Evolutionary conservation across 192 early-diverging fungal genomes (phyloP).

Genomic region (Coemansia sp.): DNA sequence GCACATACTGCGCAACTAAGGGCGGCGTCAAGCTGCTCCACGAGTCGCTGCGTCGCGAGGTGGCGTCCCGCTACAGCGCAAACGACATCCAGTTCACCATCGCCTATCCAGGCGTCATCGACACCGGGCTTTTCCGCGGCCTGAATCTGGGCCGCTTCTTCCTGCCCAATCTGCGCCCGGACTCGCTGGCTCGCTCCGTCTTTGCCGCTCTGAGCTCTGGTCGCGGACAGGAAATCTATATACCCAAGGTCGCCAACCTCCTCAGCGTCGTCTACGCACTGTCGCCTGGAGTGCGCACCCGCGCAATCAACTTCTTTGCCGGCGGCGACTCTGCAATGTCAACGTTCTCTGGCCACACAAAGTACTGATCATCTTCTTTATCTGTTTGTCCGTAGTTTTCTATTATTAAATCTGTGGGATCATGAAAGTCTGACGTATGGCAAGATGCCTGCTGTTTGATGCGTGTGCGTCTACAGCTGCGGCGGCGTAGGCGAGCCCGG

Average conservation of each 20-base stretch:
- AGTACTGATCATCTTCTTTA: constrained; percentile 17
- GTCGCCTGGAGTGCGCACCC: constrained; percentile 14
- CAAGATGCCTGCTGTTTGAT: neutral
- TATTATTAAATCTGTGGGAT: neutral
- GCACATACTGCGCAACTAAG: constrained; percentile 79
- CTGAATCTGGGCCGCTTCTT: constrained; percentile 62
- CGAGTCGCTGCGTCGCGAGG: constrained; percentile 76
- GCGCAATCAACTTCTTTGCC: constrained; percentile 16
- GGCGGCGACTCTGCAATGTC: constrained; percentile 42
- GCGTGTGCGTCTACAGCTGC: constrained; percentile 5
- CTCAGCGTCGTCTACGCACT: constrained; percentile 23
- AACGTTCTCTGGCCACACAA: constrained; percentile 36
- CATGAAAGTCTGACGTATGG: neutral
- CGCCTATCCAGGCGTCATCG: constrained; percentile 70
- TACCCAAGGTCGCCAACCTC: constrained; percentile 28
- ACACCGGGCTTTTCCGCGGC: constrained; percentile 73
- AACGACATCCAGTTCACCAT: constrained; percentile 68
- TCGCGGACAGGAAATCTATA: constrained; percentile 52
- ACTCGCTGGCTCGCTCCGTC: constrained; percentile 62
- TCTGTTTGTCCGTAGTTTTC: neutral
- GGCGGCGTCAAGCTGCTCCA: constrained; percentile 70
- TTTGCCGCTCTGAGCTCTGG: constrained; percentile 59
- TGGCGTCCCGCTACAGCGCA: constrained; percentile 59
- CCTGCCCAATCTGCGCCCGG: constrained; percentile 62
- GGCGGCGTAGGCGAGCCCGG: constrained; percentile 15